Evolutionary conservation across 73 alveolate species (phyloP).

Genomic region (Paramecium primaurelia): DNA sequence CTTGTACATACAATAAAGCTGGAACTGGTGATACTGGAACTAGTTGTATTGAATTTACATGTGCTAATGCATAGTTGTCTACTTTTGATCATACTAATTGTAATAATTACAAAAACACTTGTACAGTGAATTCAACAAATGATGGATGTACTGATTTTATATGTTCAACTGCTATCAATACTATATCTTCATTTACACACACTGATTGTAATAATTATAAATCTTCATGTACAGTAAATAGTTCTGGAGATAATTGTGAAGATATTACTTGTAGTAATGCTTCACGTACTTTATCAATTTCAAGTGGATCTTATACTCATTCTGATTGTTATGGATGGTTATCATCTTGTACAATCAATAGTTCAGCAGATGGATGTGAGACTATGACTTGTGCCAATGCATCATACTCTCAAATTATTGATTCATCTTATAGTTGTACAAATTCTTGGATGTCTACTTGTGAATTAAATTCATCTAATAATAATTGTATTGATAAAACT

Average conservation of each 20-base stretch:
- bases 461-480: neutral
- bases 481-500: neutral
- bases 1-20: neutral
- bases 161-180: neutral
- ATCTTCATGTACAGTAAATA: neutral
- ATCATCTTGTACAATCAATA: neutral
- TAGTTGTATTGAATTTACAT: neutral
- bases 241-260: neutral
- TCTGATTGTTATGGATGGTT: neutral
- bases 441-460: neutral
- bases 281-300: neutral
- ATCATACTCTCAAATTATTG: neutral
- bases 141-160: neutral
- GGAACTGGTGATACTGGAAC: neutral
- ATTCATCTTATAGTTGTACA: neutral
- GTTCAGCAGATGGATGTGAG: neutral
- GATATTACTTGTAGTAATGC: neutral
- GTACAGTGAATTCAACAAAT: neutral
- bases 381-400: neutral
- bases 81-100: neutral
- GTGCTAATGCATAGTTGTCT: neutral
- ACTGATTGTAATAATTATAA: neutral
- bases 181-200: neutral
- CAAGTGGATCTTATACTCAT: neutral
- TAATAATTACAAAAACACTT: neutral